Conservation (phyloP, 2,329 filamentous ascomycete genomes). For the Penicillium glabrum region DNA sequence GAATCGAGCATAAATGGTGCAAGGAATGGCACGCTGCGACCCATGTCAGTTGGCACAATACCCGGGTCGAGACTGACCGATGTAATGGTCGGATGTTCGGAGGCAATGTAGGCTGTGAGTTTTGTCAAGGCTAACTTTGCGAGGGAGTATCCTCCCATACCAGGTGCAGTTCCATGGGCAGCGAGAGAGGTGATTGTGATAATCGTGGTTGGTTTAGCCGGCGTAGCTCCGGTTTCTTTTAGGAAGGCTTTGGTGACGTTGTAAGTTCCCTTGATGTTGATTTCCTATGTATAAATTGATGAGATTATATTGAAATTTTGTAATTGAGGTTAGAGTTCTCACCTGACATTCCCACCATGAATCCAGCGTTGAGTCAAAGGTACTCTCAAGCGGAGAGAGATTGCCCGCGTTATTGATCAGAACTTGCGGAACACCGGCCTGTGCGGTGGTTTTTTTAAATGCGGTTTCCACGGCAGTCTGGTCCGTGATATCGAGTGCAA, state of each 20-base stretch:
- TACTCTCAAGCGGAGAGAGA: constrained; percentile 4
- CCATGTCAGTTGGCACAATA: constrained; percentile 35
- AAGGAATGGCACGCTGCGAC: constrained; percentile 8
- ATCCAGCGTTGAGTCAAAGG: constrained; percentile 19
- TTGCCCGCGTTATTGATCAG: constrained; percentile 27
- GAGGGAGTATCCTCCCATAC: constrained; percentile 31
- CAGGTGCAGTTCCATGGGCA: constrained; percentile 16
- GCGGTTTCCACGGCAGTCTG: constrained; percentile 16
- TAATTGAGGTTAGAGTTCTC: background rate
- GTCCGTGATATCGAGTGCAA: constrained; percentile 31
- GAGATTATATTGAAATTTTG: background rate
- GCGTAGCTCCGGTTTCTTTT: constrained; percentile 10
- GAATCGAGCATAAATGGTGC: constrained; percentile 10
- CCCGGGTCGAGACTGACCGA: constrained; percentile 36
- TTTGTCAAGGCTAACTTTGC: constrained; percentile 36
- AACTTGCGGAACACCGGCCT: constrained; percentile 20
- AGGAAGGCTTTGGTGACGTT: constrained; percentile 35
- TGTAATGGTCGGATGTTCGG: constrained; percentile 36
- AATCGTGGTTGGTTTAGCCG: constrained; percentile 24
- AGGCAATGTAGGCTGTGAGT: constrained; percentile 30
- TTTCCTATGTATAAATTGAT: constrained; percentile 21
- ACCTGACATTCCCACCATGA: constrained; percentile 17
- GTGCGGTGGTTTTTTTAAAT: constrained; percentile 17
- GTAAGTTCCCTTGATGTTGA: constrained; percentile 36
- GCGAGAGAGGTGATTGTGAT: constrained; percentile 28